These are phyloP conservation scores for Aspergillus proliferans DNA, from an alignment of 2,329 filamentous ascomycete genomes.

Conservation along the genomic window DNA sequence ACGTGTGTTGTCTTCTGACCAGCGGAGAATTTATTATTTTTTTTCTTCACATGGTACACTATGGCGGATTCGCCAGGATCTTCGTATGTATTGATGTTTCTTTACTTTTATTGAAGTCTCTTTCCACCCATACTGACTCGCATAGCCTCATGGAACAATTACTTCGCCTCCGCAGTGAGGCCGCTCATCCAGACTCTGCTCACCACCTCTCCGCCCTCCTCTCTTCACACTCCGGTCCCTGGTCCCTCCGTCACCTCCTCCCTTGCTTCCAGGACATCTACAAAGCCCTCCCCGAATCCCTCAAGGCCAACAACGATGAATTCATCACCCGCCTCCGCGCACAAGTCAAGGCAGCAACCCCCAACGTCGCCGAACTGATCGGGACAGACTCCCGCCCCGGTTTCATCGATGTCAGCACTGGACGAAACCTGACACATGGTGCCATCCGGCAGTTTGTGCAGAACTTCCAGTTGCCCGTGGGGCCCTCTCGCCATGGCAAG, in stretches of 20 bases:
- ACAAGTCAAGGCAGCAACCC: not conserved
- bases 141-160: too few relatives aligned
- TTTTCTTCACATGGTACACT: too few relatives aligned
- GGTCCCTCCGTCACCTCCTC: constrained; percentile 8
- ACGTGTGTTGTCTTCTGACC: too few relatives aligned
- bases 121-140: too few relatives aligned
- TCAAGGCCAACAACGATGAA: constrained; percentile 10
- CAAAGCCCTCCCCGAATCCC: constrained; percentile 9
- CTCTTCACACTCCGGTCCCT: constrained; percentile 7
- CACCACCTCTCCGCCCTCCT: constrained; percentile 9
- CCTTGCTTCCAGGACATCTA: constrained; percentile 11
- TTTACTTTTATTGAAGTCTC: too few relatives aligned
- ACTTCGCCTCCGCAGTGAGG: constrained; percentile 6
- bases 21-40: too few relatives aligned
- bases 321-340: not conserved
- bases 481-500: constrained; percentile 17
- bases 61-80: too few relatives aligned
- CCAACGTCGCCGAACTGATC: not conserved
- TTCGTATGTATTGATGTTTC: too few relatives aligned
- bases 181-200: constrained; percentile 7
- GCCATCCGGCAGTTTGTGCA: constrained; percentile 14
- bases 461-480: constrained; percentile 14
- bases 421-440: constrained; percentile 10
- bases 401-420: constrained; percentile 9
- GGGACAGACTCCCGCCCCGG: constrained; percentile 7